Evolutionary conservation across 2,329 filamentous ascomycete genomes (phyloP).

Genomic region (Trichoderma citrinoviride): DNA sequence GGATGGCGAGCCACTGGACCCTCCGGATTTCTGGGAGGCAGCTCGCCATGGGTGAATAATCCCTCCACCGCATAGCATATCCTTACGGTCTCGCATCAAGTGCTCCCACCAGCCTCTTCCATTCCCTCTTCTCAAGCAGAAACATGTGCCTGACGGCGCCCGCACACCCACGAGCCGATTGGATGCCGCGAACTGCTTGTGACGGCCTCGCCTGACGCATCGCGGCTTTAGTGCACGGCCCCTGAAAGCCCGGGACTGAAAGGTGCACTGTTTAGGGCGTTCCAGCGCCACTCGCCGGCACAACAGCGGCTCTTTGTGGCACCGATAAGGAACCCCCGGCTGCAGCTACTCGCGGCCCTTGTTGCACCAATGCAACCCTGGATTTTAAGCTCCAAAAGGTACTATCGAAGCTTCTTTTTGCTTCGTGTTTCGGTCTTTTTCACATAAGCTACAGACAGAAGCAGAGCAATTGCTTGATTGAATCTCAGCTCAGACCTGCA

Average conservation of each 20-base stretch:
- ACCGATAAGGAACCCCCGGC: neutral
- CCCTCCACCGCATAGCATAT: too few relatives aligned
- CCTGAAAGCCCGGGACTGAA: too few relatives aligned
- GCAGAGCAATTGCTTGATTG: neutral
- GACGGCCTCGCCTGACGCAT: constrained; percentile 11
- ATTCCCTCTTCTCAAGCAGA: neutral
- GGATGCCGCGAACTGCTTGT: neutral
- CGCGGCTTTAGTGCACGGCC: neutral
- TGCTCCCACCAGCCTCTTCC: neutral
- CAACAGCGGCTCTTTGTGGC: neutral
- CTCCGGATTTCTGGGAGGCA: neutral
- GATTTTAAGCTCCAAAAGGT: neutral
- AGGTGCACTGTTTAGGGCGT: too few relatives aligned
- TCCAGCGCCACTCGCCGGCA: neutral
- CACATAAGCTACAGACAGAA: neutral
- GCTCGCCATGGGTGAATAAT: neutral
- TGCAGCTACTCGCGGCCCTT: neutral
- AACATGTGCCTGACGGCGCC: neutral
- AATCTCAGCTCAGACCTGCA: neutral
- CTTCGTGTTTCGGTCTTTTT: neutral
- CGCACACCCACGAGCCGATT: neutral
- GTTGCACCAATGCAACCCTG: neutral
- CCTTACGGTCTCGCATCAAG: too few relatives aligned
- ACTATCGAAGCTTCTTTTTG: neutral
- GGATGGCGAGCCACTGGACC: too few relatives aligned